Conservation (phyloP, 2,329 filamentous ascomycete species). For the Aspergillus carbonarius region DNA sequence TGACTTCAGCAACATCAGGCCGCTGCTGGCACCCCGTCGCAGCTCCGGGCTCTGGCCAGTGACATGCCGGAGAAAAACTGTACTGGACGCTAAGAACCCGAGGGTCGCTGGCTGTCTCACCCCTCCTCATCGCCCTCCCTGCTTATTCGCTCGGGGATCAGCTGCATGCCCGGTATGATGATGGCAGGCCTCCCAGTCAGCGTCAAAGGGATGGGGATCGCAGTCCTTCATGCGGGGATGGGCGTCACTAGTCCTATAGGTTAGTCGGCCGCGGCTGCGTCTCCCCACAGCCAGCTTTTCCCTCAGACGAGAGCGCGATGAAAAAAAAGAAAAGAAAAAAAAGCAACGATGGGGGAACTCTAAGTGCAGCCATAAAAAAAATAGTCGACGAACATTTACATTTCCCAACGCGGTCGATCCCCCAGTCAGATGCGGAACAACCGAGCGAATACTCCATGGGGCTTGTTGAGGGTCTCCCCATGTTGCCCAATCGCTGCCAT, state of each 20-base stretch:
- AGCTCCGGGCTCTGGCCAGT: background rate
- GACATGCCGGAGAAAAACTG: background rate
- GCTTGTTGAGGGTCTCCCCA: background rate
- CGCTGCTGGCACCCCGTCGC: background rate
- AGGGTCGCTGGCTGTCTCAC: background rate
- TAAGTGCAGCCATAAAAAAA: conserved; percentile 2
- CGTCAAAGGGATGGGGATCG: background rate
- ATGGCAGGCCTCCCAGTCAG: background rate
- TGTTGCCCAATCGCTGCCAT: background rate
- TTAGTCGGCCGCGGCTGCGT: conserved; percentile 11
- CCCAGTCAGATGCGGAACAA: conserved; percentile 3
- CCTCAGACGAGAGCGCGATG: background rate
- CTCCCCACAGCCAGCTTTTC: conserved; percentile 8
- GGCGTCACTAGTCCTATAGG: conserved; percentile 7
- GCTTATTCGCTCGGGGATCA: background rate
- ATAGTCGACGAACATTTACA: background rate
- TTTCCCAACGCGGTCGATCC: background rate
- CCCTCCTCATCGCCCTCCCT: background rate
- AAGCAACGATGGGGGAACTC: conserved; percentile 2
- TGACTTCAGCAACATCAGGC: background rate
- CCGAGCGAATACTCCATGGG: background rate
- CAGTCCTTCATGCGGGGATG: conserved; percentile 17
- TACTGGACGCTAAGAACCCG: conserved; percentile 1
- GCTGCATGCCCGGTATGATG: conserved; percentile 4
- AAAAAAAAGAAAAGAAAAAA: conserved; percentile 1